Conservation (phyloP, 2,329 filamentous ascomycete species). For the Colletotrichum orchidophilum region DNA sequence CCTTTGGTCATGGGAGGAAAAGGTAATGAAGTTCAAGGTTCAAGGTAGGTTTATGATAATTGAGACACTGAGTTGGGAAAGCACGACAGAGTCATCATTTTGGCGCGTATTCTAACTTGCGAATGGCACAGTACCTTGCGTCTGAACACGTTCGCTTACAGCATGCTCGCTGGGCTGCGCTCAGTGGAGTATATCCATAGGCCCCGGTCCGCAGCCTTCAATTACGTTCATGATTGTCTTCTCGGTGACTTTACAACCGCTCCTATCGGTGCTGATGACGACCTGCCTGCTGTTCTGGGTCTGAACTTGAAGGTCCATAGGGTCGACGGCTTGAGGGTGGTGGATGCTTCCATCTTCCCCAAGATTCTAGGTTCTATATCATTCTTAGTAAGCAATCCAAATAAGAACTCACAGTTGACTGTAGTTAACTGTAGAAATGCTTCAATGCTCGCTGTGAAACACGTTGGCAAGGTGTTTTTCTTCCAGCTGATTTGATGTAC, state of each 20-base stretch:
- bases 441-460: not conserved
- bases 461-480: not conserved
- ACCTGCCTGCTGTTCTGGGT: constrained; percentile 66
- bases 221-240: not conserved
- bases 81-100: too few species aligned
- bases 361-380: constrained; percentile 57
- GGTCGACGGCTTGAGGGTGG: constrained; percentile 64
- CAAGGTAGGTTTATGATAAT: too few species aligned
- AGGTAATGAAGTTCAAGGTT: too few species aligned
- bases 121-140: too few species aligned
- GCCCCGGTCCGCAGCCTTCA: not conserved
- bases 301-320: constrained; percentile 66
- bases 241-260: constrained; percentile 47
- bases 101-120: too few species aligned
- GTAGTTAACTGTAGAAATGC: not conserved
- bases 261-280: constrained; percentile 63
- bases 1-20: too few species aligned
- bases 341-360: constrained; percentile 68
- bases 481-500: not conserved
- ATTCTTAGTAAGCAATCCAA: too few species aligned
- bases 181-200: not conserved
- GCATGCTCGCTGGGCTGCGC: not conserved
- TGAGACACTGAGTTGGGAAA: too few species aligned
- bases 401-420: too few species aligned
- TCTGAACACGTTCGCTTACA: not conserved